Conservation (phyloP, 2,329 filamentous ascomycete species). For the Epicoccum nigrum region DNA sequence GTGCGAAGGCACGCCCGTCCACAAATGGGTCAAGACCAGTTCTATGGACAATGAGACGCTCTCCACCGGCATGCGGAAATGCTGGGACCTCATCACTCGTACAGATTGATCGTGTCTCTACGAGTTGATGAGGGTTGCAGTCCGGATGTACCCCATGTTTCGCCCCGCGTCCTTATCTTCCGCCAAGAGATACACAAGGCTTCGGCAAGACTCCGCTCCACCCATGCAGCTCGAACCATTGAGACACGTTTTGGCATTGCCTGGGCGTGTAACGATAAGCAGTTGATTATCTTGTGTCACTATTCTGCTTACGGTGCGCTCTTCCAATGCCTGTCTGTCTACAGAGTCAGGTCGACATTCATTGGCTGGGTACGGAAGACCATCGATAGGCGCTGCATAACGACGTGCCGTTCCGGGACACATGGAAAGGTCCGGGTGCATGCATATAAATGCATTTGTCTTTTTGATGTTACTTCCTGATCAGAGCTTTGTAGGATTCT, state of each 20-base stretch:
- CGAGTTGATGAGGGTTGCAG: neutral
- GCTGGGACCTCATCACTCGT: constrained; percentile 37
- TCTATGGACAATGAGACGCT: constrained; percentile 42
- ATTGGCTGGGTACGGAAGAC: constrained; percentile 19
- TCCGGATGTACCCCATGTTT: constrained; percentile 10
- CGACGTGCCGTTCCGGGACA: constrained; percentile 2
- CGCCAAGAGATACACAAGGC: constrained; percentile 32
- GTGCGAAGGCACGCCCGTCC: constrained; percentile 23
- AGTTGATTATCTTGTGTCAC: constrained; percentile 8
- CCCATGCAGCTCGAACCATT: constrained; percentile 29
- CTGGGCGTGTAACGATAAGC: constrained; percentile 32
- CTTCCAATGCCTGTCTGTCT: constrained; percentile 20
- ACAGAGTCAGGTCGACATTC: neutral
- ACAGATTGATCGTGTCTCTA: neutral
- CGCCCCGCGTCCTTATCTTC: constrained; percentile 36
- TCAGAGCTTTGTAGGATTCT: neutral
- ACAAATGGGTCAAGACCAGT: constrained; percentile 41
- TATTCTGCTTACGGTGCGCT: constrained; percentile 25
- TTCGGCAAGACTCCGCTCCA: constrained; percentile 11
- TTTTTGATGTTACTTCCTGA: too few relatives aligned
- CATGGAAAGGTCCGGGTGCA: constrained; percentile 16
- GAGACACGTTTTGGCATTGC: constrained; percentile 17
- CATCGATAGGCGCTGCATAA: neutral
- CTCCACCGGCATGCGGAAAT: constrained; percentile 47
- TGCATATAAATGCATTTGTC: constrained; percentile 18